Evolutionary conservation across 2,329 filamentous ascomycete genomes (phyloP), one percentile per base, ranked within the genome.

Genomic region (Diaporthe sp.): DNA sequence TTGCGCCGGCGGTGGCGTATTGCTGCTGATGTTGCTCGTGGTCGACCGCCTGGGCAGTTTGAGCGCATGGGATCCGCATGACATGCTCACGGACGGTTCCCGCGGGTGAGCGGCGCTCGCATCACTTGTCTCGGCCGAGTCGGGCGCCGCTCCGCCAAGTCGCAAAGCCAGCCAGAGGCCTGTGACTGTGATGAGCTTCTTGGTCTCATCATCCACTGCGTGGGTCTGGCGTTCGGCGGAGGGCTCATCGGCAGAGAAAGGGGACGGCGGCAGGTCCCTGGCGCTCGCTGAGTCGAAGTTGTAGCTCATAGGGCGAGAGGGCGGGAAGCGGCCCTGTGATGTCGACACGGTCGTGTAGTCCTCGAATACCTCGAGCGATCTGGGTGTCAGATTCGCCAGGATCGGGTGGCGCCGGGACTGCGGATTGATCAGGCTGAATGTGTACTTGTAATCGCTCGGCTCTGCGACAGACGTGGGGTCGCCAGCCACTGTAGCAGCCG

Each of bases 391-490:
- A 2, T 89, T 91, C 0, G 93, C 94, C 84, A 96, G 89, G 80
- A 96, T 90, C 6, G 94, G 94, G 80, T 96, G 94, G 17, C 92
- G 90, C 46, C 93, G 88, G 12, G 90, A 90, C 62, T 89, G 89
- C 0, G 93, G 90, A 79, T 94, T 91, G 79, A 96, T 92, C 77
- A 95, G 91, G 84, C 93, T 95, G 82, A 96, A 96, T 12, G 91
- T 94, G 85, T 92, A 96, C 65, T 71, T 74, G 13, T 80, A 79
- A 15, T 79, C 79, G 34, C 71, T 46, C 9, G 78, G 77, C 0
- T 81, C 81, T n/a, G 25, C 17, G 75, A 79, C 79, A 72, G 78
- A 71, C 25, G 79, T 17, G 68, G 71, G 17, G 62, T 49, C 77
- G 73, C 77, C 73, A 77, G 80, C 72, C 79, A 80, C 25, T 22